Evolutionary conservation across 164 flowering plant genomes (phyloP).

Genomic region (Chimonanthus salicifolius): DNA sequence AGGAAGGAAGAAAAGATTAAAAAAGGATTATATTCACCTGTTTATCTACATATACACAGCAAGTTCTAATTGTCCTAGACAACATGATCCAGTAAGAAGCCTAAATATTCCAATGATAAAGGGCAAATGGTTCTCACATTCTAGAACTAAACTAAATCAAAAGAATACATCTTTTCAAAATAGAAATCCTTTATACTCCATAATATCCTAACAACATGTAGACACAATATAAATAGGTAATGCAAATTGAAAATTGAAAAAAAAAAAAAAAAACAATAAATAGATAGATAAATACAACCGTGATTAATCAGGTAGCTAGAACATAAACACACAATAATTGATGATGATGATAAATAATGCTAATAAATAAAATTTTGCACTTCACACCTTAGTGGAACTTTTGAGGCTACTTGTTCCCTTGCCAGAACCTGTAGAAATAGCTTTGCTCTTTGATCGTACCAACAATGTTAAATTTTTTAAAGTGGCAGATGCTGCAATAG

Average conservation of each 20-base stretch:
- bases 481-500: slow-evolving; percentile 97
- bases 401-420: slow-evolving; percentile 44
- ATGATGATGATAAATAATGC: no score
- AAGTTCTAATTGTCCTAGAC: not conserved
- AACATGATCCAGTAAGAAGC: not conserved
- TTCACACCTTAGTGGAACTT: slow-evolving; percentile 67
- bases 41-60: not conserved
- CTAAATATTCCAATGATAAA: not conserved
- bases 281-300: no score
- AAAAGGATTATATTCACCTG: not conserved
- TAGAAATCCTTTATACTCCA: not conserved
- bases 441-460: slow-evolving; percentile 55
- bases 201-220: no score
- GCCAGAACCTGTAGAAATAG: slow-evolving; percentile 36
- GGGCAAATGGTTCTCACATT: not conserved
- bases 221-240: no score
- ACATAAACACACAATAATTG: no score
- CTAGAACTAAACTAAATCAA: no score
- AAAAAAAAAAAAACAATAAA: not conserved
- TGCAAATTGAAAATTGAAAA: not conserved
- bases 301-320: no score
- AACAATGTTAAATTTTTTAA: slow-evolving; percentile 74
- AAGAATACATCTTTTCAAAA: not conserved
- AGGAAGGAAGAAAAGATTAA: not conserved
- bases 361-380: not conserved